Conservation (phyloP, 495 filamentous ascomycete genomes). For the Penicillium waksmanii region DNA sequence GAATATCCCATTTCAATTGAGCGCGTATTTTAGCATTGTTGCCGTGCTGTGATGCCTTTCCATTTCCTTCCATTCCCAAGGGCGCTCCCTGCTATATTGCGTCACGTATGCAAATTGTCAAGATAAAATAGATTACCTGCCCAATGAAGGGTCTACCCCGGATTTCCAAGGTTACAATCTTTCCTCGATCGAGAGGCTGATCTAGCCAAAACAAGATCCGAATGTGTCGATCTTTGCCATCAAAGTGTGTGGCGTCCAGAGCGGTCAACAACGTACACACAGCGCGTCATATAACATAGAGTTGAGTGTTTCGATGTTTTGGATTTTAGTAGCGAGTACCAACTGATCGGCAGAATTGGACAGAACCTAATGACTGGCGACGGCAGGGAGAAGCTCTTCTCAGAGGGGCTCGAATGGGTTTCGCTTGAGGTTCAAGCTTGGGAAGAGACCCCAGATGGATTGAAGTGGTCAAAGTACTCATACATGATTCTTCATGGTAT, state of each 20-base stretch:
- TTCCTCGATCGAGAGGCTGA: neutral
- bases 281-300: neutral
- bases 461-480: too few relatives aligned
- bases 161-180: neutral
- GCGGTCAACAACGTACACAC: neutral
- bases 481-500: too few relatives aligned
- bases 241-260: neutral
- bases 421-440: too few relatives aligned
- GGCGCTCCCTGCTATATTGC: neutral
- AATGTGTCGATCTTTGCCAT: neutral
- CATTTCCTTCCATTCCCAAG: neutral
- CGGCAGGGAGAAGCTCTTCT: neutral
- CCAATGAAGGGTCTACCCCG: constrained; percentile 6
- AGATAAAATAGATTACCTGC: constrained; percentile 8
- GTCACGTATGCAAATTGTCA: neutral
- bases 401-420: too few relatives aligned
- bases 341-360: too few relatives aligned
- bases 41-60: too few relatives aligned
- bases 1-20: neutral
- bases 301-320: neutral
- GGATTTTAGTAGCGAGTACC: too few relatives aligned
- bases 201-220: constrained; percentile 3
- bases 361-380: too few relatives aligned
- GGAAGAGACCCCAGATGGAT: too few relatives aligned
- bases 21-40: neutral